Base-by-base conservation (phyloP, 2,329 filamentous ascomycete genomes). In the Metarhizium robertsii region DNA sequence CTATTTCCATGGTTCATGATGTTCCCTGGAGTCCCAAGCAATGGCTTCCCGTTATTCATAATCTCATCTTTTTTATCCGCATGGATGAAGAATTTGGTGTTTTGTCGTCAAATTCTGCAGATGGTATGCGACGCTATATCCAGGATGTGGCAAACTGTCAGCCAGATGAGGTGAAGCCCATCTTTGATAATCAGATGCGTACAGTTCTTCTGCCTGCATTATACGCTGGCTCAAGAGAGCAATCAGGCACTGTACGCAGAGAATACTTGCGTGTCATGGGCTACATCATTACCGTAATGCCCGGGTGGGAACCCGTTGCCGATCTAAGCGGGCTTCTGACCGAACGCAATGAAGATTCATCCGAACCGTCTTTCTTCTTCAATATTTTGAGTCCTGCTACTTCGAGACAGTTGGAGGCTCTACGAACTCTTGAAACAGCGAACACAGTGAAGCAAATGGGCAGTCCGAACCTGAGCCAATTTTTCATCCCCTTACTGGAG, bases 351-450 rank as follows among this genome's bases (percentile, higher is more conserved):
- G 90, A 95, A 58, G 88, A 92, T 50, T 71, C 74, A 29, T 69
- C 75, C 1, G 79, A 82, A 56, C 74, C 78, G 11, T 88, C 89
- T 1, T 96, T 99, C 74, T 99, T 97, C 75, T 88, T 83, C 69
- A 95, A 97, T 63, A 84, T 97, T 48, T 75, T 97, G 40, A 92
- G 94, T 65, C 92, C 95, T 50, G 91, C 95, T 53, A 86, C 91
- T 40, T 86, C 94, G 57, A 85, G 90, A 60, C 88, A 95, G 64
- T 78, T 95, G 54, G 87, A 92, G 62, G 92, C 94, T 2, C 75
- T 99, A 42, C 85, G 88, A 57, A 80, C 90, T 55, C 76, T 99
- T 13, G 85, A 88, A 55, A 74, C 79, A 8, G 86, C 87, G 59
- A 88, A 89, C 55, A 69, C 75, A 10, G 78, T 79, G 55, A 78